Percentiles rank a stretch among this genome's conserved stretches.
Evolutionary conservation across 1,284 basidiomycete genomes (phyloP).

Genomic region (Cryptococcus sp.): DNA sequence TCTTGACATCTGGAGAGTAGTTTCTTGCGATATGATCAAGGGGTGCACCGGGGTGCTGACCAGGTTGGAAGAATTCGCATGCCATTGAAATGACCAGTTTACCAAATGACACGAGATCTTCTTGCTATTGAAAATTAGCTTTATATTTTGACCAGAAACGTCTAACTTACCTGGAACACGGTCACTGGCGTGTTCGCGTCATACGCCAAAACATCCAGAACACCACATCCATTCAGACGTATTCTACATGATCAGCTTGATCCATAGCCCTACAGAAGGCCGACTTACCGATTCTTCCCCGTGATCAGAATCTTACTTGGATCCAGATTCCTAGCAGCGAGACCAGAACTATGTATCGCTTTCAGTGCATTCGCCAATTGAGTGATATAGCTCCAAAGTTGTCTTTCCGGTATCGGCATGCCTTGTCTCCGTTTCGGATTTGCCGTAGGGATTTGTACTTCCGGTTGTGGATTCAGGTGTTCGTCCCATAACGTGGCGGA

Average conservation of each 20-base stretch:
- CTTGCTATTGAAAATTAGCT: slow-evolving; percentile 54
- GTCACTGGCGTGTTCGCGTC: slow-evolving; percentile 62
- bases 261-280: slow-evolving; percentile 6
- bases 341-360: slow-evolving; percentile 72
- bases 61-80: slow-evolving; percentile 50
- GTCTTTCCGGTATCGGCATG: slow-evolving; percentile 65
- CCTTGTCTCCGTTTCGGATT: slow-evolving; percentile 19
- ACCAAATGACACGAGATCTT: slow-evolving; percentile 83
- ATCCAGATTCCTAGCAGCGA: slow-evolving; percentile 80
- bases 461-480: slow-evolving; percentile 51
- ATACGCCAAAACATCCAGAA: slow-evolving; percentile 76
- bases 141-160: neutral
- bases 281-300: slow-evolving; percentile 72
- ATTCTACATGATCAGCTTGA: slow-evolving; percentile 51
- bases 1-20: slow-evolving; percentile 80
- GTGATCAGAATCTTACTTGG: slow-evolving; percentile 84
- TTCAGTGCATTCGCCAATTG: slow-evolving; percentile 87
- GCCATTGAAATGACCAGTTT: slow-evolving; percentile 77
- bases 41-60: slow-evolving; percentile 59
- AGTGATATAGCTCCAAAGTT: slow-evolving; percentile 88
- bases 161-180: slow-evolving; percentile 53
- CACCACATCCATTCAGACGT: slow-evolving; percentile 73
- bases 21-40: slow-evolving; percentile 68
- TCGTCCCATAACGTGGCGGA: slow-evolving; percentile 76
- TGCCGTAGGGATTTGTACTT: slow-evolving; percentile 16